phyloP scores from a whole-genome alignment of 1,284 basidiomycete species.

The Ustilago crameri region DNA sequence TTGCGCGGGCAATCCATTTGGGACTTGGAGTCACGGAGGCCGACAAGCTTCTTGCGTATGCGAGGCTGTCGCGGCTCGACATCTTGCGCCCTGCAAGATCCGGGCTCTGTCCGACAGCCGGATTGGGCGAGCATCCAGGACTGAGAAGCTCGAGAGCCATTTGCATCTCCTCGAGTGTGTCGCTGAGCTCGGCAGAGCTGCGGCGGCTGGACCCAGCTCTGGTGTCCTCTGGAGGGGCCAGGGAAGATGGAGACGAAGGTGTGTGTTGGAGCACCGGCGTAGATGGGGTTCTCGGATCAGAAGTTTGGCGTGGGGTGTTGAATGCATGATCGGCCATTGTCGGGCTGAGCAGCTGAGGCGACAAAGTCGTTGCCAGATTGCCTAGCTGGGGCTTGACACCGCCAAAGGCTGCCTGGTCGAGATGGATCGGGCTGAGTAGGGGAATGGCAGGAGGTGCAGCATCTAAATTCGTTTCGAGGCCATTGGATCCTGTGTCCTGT shows the following conservation, averaged over 20 bases:
- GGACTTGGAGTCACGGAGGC: conserved; percentile 57
- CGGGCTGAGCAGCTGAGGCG: conserved; percentile 30
- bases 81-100: conserved; percentile 29
- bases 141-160: conserved; percentile 55
- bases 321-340: conserved; percentile 24
- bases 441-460: conserved; percentile 20
- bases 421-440: conserved; percentile 56
- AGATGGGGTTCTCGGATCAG: conserved; percentile 14
- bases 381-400: conserved; percentile 42
- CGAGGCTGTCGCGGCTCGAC: conserved; percentile 53
- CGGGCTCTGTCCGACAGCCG: conserved; percentile 24
- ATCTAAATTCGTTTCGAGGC: conserved; percentile 2
- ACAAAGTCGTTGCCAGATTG: conserved; percentile 15
- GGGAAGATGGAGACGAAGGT: conserved; percentile 21
- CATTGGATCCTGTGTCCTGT: background rate
- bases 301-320: conserved; percentile 15
- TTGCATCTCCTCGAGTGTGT: conserved; percentile 54
- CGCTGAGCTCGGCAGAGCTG: conserved; percentile 47
- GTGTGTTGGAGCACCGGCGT: conserved; percentile 16
- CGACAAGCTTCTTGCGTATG: conserved; percentile 51
- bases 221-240: conserved; percentile 23
- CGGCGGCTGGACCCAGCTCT: conserved; percentile 30
- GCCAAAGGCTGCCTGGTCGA: conserved; percentile 40
- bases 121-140: conserved; percentile 44
- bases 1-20: conserved; percentile 50